phyloP scores from a whole-genome alignment of 2,329 filamentous ascomycete species.

The Pestalotiopsis sp. region DNA sequence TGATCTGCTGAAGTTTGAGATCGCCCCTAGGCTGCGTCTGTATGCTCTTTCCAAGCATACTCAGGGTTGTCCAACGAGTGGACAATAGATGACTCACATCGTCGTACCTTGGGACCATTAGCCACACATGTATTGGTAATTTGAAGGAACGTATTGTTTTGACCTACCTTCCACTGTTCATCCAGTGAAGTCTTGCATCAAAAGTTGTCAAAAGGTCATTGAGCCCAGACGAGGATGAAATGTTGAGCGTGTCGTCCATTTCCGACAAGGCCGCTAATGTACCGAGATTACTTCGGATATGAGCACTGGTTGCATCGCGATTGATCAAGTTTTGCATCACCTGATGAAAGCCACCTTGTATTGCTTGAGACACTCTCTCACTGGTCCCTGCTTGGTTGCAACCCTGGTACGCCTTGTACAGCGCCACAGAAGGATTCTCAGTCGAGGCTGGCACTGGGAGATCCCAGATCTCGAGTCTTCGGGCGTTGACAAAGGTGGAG shows the following conservation, averaged over 20 bases:
- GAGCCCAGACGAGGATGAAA: constrained; percentile 61
- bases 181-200: constrained; percentile 71
- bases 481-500: constrained; percentile 77
- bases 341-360: constrained; percentile 65
- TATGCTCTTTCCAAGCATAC: constrained; percentile 73
- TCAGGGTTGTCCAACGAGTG: constrained; percentile 81
- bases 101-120: constrained; percentile 58
- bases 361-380: constrained; percentile 52
- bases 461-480: constrained; percentile 90
- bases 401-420: constrained; percentile 82
- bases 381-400: constrained; percentile 69
- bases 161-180: constrained; percentile 76
- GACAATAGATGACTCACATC: constrained; percentile 82
- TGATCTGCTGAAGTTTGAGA: constrained; percentile 64
- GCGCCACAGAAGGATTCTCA: constrained; percentile 65
- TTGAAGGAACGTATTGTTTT: neutral
- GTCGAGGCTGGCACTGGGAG: constrained; percentile 70
- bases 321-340: constrained; percentile 61
- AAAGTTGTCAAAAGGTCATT: constrained; percentile 65
- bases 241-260: constrained; percentile 74
- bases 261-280: constrained; percentile 77
- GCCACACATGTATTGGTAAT: constrained; percentile 5
- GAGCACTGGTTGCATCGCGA: constrained; percentile 50
- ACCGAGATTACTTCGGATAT: constrained; percentile 57
- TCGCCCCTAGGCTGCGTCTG: constrained; percentile 63